Conservation (phyloP, 495 filamentous ascomycete species). For the Hyaloscypha variabilis region DNA sequence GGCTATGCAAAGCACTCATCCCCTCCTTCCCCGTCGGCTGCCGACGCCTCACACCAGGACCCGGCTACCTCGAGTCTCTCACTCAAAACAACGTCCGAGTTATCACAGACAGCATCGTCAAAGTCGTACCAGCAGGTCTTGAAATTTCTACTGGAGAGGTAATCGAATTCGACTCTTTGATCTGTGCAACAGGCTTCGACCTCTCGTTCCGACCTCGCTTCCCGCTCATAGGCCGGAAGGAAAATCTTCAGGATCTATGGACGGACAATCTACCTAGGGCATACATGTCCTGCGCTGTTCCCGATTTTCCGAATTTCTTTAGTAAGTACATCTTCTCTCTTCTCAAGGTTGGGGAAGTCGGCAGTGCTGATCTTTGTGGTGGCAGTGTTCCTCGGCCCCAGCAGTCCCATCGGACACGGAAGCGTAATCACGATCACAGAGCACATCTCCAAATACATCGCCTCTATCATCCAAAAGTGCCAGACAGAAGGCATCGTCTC, state of each 20-base stretch:
- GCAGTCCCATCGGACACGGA: constrained; percentile 54
- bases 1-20: constrained; percentile 26
- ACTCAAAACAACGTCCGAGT: constrained; percentile 62
- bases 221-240: constrained; percentile 52
- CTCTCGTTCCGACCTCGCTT: constrained; percentile 60
- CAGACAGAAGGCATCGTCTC: constrained; percentile 62
- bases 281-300: constrained; percentile 63
- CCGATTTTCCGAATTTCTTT: constrained; percentile 67
- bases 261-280: constrained; percentile 56
- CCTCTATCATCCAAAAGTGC: constrained; percentile 63
- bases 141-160: constrained; percentile 57
- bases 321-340: constrained; percentile 42
- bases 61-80: constrained; percentile 67
- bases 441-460: constrained; percentile 58
- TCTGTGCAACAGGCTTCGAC: constrained; percentile 75
- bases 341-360: neutral
- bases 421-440: constrained; percentile 54
- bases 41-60: constrained; percentile 68
- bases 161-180: constrained; percentile 60
- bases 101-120: constrained; percentile 56
- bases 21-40: constrained; percentile 66
- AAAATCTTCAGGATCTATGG: constrained; percentile 49
- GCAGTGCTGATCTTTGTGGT: neutral
- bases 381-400: constrained; percentile 54
- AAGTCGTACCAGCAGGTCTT: constrained; percentile 61